Evolutionary conservation across 176 grass and related monocot species (phyloP).

Genomic region (Chrysopogon serrulatus): DNA sequence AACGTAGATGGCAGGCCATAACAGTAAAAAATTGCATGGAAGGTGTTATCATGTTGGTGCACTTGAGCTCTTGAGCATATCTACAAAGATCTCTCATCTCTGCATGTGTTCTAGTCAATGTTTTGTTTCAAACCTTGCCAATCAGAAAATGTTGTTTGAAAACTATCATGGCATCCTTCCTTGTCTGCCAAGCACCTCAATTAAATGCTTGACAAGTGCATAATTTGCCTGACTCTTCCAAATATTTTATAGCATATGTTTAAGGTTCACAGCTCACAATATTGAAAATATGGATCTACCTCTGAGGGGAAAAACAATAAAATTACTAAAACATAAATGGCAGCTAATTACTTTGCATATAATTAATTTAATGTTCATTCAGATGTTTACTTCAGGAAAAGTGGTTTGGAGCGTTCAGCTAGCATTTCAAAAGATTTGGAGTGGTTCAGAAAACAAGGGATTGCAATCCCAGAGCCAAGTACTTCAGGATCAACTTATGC

Average conservation of each 20-base stretch:
- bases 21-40: not conserved
- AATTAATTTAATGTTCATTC: conserved; percentile 40
- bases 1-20: not conserved
- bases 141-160: not conserved
- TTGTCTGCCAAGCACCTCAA: not conserved
- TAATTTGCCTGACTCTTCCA: not conserved
- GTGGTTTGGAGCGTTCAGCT: conserved; percentile 52
- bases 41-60: not conserved
- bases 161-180: not conserved
- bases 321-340: not conserved
- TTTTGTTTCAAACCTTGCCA: not conserved
- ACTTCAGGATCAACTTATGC: conserved; percentile 67
- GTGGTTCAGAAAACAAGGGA: conserved; percentile 70
- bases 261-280: not conserved
- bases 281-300: not conserved
- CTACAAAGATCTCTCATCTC: not conserved
- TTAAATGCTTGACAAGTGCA: conserved; percentile 1
- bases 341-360: conserved; percentile 6
- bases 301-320: not conserved
- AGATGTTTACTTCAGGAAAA: conserved; percentile 88
- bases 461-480: conserved; percentile 66
- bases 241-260: not conserved
- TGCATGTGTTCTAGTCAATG: not conserved
- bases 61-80: not conserved
- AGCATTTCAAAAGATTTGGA: conserved; percentile 78